These are phyloP conservation scores for Rhododendron molle DNA, from an alignment of 148 eudicot genomes.

Conservation along the genomic window DNA sequence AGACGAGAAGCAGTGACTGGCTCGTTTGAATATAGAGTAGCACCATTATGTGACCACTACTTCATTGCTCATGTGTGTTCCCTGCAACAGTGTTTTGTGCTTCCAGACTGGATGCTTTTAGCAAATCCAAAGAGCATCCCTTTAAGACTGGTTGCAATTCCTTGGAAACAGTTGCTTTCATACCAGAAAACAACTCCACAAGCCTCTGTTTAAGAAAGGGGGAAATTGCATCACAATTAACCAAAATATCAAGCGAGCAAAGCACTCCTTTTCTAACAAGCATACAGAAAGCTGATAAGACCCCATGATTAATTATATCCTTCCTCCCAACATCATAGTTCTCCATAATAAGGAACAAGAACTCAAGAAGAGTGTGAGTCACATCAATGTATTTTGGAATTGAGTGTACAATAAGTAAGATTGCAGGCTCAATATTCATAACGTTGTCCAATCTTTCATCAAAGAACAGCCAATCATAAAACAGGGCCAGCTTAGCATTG, in stretches of 20 bases:
- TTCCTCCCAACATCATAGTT: slow-evolving; percentile 73
- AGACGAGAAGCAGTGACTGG: not conserved
- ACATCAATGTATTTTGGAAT: slow-evolving; percentile 60
- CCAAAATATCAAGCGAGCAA: slow-evolving; percentile 55
- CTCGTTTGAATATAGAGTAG: not conserved
- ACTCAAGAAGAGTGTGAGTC: slow-evolving; percentile 75
- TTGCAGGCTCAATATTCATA: slow-evolving; percentile 86
- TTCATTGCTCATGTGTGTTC: not conserved
- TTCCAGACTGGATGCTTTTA: slow-evolving; percentile 18
- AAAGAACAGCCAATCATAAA: slow-evolving; percentile 96
- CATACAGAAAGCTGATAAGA: slow-evolving; percentile 45
- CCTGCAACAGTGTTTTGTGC: not conserved
- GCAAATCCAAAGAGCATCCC: slow-evolving; percentile 11
- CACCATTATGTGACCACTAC: not conserved
- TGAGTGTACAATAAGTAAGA: slow-evolving; percentile 72
- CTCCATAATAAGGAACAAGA: slow-evolving; percentile 56
- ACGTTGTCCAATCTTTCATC: slow-evolving; percentile 61
- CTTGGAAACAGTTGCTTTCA: slow-evolving; percentile 11
- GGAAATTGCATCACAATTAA: slow-evolving; percentile 44
- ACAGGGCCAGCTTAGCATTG: slow-evolving; percentile 67
- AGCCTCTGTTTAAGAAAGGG: slow-evolving; percentile 59
- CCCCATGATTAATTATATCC: slow-evolving; percentile 40
- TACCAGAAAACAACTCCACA: slow-evolving; percentile 29
- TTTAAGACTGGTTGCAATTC: slow-evolving; percentile 12
- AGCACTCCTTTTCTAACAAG: slow-evolving; percentile 65